Percentiles rank a stretch among this genome's conserved stretches.
Evolutionary conservation across 2,329 filamentous ascomycete species (phyloP).

Genomic region (Scorias spongiosa): DNA sequence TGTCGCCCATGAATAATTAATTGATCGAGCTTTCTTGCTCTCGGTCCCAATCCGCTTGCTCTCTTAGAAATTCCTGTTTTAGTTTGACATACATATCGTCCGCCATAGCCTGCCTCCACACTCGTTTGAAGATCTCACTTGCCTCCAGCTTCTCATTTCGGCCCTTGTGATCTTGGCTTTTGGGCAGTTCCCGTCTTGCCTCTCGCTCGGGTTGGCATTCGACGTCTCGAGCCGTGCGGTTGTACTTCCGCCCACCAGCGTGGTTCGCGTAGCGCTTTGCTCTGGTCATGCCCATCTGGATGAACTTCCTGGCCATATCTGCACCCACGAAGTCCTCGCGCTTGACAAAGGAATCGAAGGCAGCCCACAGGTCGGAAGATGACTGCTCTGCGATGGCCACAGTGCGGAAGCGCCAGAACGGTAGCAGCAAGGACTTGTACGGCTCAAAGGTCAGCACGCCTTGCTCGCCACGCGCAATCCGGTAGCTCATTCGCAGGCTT

Average conservation of each 20-base stretch:
- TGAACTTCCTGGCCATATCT: conserved; percentile 49
- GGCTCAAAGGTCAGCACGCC: conserved; percentile 48
- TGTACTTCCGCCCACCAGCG: conserved; percentile 41
- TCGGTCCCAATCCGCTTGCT: conserved; percentile 30
- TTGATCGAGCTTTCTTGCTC: conserved; percentile 1
- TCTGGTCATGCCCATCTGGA: conserved; percentile 52
- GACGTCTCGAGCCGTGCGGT: conserved; percentile 20
- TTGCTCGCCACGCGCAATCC: conserved; percentile 44
- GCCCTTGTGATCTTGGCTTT: conserved; percentile 30
- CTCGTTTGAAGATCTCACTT: conserved; percentile 33
- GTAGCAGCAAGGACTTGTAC: conserved; percentile 45
- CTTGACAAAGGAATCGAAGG: conserved; percentile 38
- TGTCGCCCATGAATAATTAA: too few species aligned
- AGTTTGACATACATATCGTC: conserved; percentile 29
- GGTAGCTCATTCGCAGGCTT: conserved; percentile 35
- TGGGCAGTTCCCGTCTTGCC: conserved; percentile 23
- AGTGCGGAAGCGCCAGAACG: conserved; percentile 45
- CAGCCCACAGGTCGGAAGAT: conserved; percentile 31
- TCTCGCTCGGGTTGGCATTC: conserved; percentile 9
- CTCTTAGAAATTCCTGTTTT: conserved; percentile 33
- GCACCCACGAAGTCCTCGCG: conserved; percentile 45
- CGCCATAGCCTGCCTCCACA: conserved; percentile 33
- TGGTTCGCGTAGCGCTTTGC: conserved; percentile 44
- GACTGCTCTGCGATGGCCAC: conserved; percentile 36
- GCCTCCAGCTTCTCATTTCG: conserved; percentile 36